Evolutionary conservation across 2,329 filamentous ascomycete genomes (phyloP), one percentile per base, ranked within the genome.

Genomic region (Monilinia aucupariae): DNA sequence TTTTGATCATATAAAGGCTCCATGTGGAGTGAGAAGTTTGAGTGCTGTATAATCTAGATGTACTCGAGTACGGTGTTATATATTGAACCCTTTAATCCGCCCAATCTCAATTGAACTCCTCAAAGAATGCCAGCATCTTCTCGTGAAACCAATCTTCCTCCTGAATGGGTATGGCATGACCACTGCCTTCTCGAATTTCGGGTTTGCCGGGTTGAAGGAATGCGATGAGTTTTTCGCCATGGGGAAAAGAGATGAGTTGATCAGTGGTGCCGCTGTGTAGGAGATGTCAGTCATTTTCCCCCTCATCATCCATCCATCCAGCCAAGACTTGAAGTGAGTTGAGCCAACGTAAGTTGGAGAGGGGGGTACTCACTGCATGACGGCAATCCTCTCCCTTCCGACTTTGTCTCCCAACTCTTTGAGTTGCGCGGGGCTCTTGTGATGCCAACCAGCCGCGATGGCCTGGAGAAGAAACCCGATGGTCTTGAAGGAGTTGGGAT

Each of bases 401-500:
- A 96, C 82, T 34, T 74, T 76, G 68, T 91, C 85, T 0, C 82
- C 88, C 66, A 96, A 79, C 65, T 81, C 77, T 67, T 76, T 77
- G 52, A 96, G 75, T 75, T 96, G 87, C 64, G 77, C 81, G 0
- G 82, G 74, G 15, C 81, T 85, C 79, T 96, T 96, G 75, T 84
- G 78, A 75, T 96, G 92, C 83, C 90, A 90, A 0, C 85, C 89
- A 0, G 88, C 90, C 0, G 91, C 92, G 58, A 91, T 79, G 3
- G 90, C 82, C 77, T 96, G 92, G 68, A 90, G 79, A 39, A 94
- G 72, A 74, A 94, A 91, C 1, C 89, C 90, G 39, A 78, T 79
- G 53, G 79, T 80, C 4, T 82, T 84, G 73, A 91, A 93, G 7
- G 78, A 78, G 0, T 79, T 77, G 0, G 80, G 76, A 64, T 89